These are phyloP conservation scores for Hymenoscyphus occultus DNA, from an alignment of 2,329 filamentous ascomycete genomes.

Conservation along the genomic window DNA sequence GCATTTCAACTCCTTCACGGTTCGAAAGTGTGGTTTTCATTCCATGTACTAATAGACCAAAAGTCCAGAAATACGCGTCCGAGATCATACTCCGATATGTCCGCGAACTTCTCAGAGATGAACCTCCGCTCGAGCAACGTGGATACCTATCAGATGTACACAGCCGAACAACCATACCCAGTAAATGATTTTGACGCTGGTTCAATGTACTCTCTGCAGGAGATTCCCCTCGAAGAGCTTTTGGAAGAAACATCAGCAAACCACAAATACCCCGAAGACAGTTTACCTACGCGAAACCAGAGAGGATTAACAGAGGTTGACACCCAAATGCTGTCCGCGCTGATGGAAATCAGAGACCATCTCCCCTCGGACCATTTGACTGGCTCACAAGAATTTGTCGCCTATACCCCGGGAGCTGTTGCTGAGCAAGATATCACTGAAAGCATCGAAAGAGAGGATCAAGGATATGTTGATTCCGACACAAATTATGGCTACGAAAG, in stretches of 20 bases:
- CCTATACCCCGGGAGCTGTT: neutral
- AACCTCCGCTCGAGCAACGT: neutral
- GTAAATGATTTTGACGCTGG: neutral
- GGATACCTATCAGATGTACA: neutral
- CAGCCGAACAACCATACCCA: neutral
- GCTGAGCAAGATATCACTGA: neutral
- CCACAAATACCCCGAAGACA: neutral
- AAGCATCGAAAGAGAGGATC: neutral
- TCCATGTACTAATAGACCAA: neutral
- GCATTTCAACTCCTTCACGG: neutral
- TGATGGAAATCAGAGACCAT: constrained; percentile 3
- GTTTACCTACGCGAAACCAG: neutral
- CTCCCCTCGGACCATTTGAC: neutral
- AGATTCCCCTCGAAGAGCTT: neutral
- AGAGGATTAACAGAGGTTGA: neutral
- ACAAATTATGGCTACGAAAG: neutral
- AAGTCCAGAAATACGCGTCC: neutral
- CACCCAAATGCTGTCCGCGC: neutral
- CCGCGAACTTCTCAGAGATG: neutral
- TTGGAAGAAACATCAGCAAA: neutral
- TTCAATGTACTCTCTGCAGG: neutral
- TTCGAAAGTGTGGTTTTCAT: neutral
- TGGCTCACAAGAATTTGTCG: neutral
- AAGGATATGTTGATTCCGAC: neutral
- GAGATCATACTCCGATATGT: neutral